Percentiles rank a stretch among this genome's conserved stretches.
Evolutionary conservation across 23 red algal genomes (phyloP).

Genomic region (Gracilaria domingensis): DNA sequence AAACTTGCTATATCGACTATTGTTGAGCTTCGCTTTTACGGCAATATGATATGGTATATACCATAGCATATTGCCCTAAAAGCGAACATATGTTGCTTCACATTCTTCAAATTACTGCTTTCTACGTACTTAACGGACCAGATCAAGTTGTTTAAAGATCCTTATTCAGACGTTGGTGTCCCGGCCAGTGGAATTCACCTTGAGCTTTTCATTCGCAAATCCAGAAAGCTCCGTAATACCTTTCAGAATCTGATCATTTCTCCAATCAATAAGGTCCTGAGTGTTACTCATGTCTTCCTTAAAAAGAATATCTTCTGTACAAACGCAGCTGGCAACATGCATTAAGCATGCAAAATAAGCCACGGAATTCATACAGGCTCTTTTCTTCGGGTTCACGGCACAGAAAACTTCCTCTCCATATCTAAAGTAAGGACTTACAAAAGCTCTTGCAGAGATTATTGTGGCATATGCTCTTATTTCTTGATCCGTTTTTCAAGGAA

Average conservation of each 20-base stretch:
- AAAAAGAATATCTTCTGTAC: conserved; percentile 75
- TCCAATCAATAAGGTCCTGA: conserved; percentile 21
- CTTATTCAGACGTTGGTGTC: neutral
- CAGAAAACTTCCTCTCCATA: conserved; percentile 80
- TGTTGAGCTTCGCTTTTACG: conserved; percentile 56
- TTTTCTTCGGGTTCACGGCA: conserved; percentile 38
- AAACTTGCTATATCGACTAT: conserved; percentile 25
- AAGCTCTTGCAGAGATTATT: conserved; percentile 46
- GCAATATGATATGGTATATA: conserved; percentile 37
- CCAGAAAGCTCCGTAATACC: conserved; percentile 44
- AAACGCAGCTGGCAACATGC: conserved; percentile 65
- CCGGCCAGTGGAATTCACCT: neutral
- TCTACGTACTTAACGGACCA: neutral
- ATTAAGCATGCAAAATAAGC: conserved; percentile 74
- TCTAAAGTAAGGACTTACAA: conserved; percentile 54
- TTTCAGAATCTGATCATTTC: conserved; percentile 45
- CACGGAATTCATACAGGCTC: conserved; percentile 67
- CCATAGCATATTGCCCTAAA: too few relatives aligned
- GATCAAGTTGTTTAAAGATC: neutral
- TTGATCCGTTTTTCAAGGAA: conserved; percentile 61
- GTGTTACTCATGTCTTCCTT: conserved; percentile 34
- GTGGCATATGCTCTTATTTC: conserved; percentile 62
- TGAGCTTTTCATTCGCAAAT: conserved; percentile 46
- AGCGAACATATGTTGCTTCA: too few relatives aligned
- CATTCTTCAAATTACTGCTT: neutral